These are phyloP conservation scores for Entoloma clypeatum DNA, from an alignment of 1,284 basidiomycete genomes.

Conservation along the genomic window DNA sequence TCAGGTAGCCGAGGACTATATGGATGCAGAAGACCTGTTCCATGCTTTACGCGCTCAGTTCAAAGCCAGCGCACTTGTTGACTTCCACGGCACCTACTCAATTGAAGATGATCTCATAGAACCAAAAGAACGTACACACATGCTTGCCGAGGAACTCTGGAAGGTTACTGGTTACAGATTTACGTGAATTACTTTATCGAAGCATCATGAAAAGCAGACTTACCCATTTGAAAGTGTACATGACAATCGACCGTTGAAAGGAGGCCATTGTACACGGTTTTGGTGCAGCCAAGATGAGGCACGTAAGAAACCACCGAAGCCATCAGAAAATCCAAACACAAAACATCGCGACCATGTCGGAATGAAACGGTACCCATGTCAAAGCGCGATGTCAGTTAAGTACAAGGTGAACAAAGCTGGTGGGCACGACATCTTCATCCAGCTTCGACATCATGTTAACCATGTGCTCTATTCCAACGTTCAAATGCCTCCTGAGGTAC, in stretches of 20 bases:
- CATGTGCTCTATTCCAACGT: conserved; percentile 17
- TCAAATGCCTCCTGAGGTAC: conserved; percentile 15
- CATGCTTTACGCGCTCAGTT: conserved; percentile 11
- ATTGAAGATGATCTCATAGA: conserved; percentile 13
- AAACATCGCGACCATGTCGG: conserved; percentile 13
- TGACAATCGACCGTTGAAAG: conserved; percentile 8
- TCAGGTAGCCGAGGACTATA: conserved; percentile 10
- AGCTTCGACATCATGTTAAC: conserved; percentile 14
- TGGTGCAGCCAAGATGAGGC: conserved; percentile 16
- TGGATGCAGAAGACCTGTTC: conserved; percentile 15
- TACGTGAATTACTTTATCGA: conserved; percentile 14
- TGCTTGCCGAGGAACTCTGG: conserved; percentile 12
- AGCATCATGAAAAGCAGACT: conserved; percentile 7
- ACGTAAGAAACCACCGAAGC: conserved; percentile 12
- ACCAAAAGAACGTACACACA: conserved; percentile 8
- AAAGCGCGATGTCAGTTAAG: conserved; percentile 10
- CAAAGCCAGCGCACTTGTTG: conserved; percentile 12
- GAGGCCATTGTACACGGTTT: conserved; percentile 11
- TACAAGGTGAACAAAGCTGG: conserved; percentile 3
- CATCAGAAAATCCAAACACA: not conserved
- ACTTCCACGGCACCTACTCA: conserved; percentile 14
- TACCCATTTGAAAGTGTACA: conserved; percentile 11
- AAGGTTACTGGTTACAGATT: conserved; percentile 16
- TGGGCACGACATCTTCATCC: conserved; percentile 6
- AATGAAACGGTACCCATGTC: conserved; percentile 15